Percentiles rank a stretch among this genome's conserved stretches.
phyloP scores from a whole-genome alignment of 2,329 filamentous ascomycete species.

The Parascedosporium putredinis region DNA sequence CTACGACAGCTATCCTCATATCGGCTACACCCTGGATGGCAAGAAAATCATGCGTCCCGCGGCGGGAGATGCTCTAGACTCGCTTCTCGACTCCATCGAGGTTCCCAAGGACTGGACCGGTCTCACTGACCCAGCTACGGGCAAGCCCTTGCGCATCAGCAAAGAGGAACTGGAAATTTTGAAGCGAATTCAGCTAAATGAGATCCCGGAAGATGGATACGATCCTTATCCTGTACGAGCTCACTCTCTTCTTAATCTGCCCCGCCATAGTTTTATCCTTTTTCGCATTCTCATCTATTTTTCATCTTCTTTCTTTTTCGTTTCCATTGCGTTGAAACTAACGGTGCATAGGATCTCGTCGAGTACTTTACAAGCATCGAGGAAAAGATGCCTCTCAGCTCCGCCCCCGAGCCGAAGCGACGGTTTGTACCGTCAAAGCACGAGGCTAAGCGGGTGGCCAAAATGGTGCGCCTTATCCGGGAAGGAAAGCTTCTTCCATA shows the following conservation, averaged over 20 bases:
- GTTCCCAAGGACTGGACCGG: conserved; percentile 96
- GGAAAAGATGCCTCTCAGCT: conserved; percentile 90
- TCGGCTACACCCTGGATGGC: conserved; percentile 97
- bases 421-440: conserved; percentile 95
- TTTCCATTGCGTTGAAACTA: too few relatives aligned
- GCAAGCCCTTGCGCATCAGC: conserved; percentile 80
- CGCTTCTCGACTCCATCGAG: conserved; percentile 90
- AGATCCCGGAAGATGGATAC: conserved; percentile 77
- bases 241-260: background rate
- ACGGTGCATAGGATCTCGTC: conserved; percentile 56
- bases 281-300: too few relatives aligned
- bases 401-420: conserved; percentile 90
- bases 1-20: conserved; percentile 96
- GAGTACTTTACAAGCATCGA: conserved; percentile 88
- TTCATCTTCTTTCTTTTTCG: too few relatives aligned
- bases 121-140: conserved; percentile 84
- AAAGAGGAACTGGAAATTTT: conserved; percentile 83
- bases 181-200: conserved; percentile 78
- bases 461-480: conserved; percentile 89
- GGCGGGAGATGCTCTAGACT: conserved; percentile 85
- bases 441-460: conserved; percentile 92
- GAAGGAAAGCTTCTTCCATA: conserved; percentile 92
- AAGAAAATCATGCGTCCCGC: conserved; percentile 96
- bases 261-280: background rate
- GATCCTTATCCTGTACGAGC: conserved; percentile 72